phyloP scores from a whole-genome alignment of 306 rosid species.

The Dalbergia cochinchinensis region DNA sequence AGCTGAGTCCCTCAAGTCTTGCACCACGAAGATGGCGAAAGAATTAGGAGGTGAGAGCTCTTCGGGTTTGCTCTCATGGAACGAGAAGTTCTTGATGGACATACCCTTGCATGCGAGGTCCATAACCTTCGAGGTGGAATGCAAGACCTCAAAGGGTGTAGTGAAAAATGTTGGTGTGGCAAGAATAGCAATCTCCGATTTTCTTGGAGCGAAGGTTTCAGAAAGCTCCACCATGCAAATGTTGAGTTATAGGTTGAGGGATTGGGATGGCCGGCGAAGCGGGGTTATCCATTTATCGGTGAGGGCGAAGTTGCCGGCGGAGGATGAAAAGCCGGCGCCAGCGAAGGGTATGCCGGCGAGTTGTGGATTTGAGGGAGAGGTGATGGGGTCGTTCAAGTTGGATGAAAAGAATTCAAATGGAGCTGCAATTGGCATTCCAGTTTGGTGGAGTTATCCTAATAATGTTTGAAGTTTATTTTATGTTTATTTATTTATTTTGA shows the following conservation, averaged over 20 bases:
- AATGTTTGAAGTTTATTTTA: background rate
- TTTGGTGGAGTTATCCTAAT: slow-evolving; percentile 6
- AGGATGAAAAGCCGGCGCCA: background rate
- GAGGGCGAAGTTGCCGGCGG: slow-evolving; percentile 35
- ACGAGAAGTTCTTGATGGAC: slow-evolving; percentile 51
- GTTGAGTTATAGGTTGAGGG: slow-evolving; percentile 66
- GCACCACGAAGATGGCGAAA: slow-evolving; percentile 39
- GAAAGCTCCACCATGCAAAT: slow-evolving; percentile 52
- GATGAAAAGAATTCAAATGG: background rate
- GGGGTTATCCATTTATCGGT: slow-evolving; percentile 68
- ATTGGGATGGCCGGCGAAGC: slow-evolving; percentile 51
- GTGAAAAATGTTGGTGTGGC: slow-evolving; percentile 48
- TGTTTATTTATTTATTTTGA: background rate
- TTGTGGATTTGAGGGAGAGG: background rate
- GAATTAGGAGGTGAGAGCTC: slow-evolving; percentile 35
- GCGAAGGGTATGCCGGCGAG: background rate
- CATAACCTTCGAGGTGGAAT: slow-evolving; percentile 52
- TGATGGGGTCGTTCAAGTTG: slow-evolving; percentile 8
- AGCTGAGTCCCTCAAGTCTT: slow-evolving; percentile 25
- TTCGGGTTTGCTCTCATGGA: slow-evolving; percentile 48
- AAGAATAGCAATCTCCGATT: slow-evolving; percentile 51
- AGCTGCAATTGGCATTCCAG: slow-evolving; percentile 23
- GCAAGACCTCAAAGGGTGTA: slow-evolving; percentile 38
- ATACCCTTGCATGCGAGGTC: slow-evolving; percentile 48
- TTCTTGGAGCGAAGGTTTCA: slow-evolving; percentile 47